Base-by-base conservation (phyloP, 2,329 filamentous ascomycete genomes). In the Albophoma yamanashiensis region DNA sequence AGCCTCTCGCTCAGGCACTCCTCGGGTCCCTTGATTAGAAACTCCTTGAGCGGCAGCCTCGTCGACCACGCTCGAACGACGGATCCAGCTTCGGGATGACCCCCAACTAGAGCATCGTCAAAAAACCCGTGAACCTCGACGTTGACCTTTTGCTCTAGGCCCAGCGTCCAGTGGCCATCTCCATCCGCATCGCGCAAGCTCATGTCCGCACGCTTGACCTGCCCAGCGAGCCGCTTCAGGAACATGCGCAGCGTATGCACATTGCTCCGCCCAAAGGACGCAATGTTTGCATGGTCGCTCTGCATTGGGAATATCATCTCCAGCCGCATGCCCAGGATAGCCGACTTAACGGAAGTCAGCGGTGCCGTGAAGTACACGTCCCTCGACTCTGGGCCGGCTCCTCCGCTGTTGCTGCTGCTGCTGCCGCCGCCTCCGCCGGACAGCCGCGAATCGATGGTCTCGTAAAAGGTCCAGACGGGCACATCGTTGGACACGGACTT, bases 401-500 rank as follows among this genome's bases (percentile, higher is more conserved):
- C 50, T n/a, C 17, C n/a, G 45, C 73, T 74, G 45, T 73, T 74
- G 2, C 73, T 67, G 47, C 27, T 27, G 45, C 73, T 74, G 45
- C 73, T 74, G 2, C 73, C 67, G 47, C 27, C 47, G 27, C 45
- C 34, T 36, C 34, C 14, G 0, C 78, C 78, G 0, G 80, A 80
- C 5, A 86, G 72, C 0, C 78, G 77, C 0, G 83, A 85, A 67
- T 86, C 84, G 9, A 83, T 77, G 0, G 82, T 87, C 65, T 87
- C 84, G 61, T 86, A 83, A 47, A 86, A 81, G 0, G 83, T 84
- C 83, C 84, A 87, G 15, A 87, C 75, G 8, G 78, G 79, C 57
- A 86, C 74, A 60, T 87, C 84, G 42, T 80, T 79, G 0, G 82
- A 78, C 6, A 84, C 77, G 4, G 80, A 75, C 56, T 78, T 78